Conservation (phyloP, 768 basidiomycete genomes). For the Sporobolomyces phaffii region DNA sequence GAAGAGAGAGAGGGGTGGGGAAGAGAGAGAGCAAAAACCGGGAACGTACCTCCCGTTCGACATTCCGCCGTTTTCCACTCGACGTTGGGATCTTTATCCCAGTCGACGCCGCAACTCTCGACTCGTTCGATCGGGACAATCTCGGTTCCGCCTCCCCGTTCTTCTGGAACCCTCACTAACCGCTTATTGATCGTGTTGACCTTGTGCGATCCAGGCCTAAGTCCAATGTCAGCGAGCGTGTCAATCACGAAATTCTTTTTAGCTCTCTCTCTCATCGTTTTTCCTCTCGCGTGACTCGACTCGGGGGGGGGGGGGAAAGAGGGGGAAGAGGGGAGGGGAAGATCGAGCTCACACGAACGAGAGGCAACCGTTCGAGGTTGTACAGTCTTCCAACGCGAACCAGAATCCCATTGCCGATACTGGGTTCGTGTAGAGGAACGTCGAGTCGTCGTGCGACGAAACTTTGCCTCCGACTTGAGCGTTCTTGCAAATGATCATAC, state of each 20-base stretch:
- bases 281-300: too few species aligned
- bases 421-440: constrained; percentile 76
- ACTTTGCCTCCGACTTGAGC: constrained; percentile 87
- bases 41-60: constrained; percentile 35
- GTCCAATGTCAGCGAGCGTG: not conserved
- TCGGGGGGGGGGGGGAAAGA: too few species aligned
- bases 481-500: constrained; percentile 95
- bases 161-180: constrained; percentile 63
- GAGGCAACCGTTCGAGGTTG: constrained; percentile 70
- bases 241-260: too few species aligned
- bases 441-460: constrained; percentile 86
- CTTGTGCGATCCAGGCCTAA: constrained; percentile 73
- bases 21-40: too few species aligned
- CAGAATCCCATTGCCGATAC: constrained; percentile 90
- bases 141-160: constrained; percentile 61
- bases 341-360: constrained; percentile 56
- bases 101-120: constrained; percentile 20
- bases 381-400: constrained; percentile 89
- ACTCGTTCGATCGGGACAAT: constrained; percentile 58
- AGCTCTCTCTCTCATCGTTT: too few species aligned
- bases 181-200: constrained; percentile 64
- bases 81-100: constrained; percentile 39
- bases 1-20: too few species aligned
- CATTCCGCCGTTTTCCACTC: constrained; percentile 44
- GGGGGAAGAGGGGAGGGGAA: not conserved